A percentile compares a stretch with the other conserved stretches of the same genome.
phyloP scores from a whole-genome alignment of 139 green algal species.

The Chlamydomonas incerta region DNA sequence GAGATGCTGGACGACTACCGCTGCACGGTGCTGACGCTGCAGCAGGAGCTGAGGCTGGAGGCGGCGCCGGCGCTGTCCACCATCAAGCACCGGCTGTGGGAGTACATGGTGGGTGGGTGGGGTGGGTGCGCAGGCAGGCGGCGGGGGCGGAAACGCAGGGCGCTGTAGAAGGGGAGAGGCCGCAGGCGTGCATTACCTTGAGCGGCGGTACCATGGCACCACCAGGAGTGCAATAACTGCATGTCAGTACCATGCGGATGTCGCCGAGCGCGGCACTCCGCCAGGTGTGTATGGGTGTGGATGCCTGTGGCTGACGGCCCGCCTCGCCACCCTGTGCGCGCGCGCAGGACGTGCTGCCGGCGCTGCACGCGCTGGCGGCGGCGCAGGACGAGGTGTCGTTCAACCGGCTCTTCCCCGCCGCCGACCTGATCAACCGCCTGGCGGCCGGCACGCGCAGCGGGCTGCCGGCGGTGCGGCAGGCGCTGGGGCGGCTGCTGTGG shows the following conservation, averaged over 20 bases:
- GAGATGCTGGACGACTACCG: conserved; percentile 90
- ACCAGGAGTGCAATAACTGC: too few species aligned
- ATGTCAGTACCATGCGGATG: too few species aligned
- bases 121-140: too few species aligned
- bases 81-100: conserved; percentile 73
- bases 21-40: conserved; percentile 71
- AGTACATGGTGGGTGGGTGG: conserved; percentile 68
- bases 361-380: conserved; percentile 70
- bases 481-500: conserved; percentile 83
- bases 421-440: conserved; percentile 72
- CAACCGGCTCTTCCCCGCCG: conserved; percentile 42
- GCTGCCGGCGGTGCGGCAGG: conserved; percentile 79
- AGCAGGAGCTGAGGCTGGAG: conserved; percentile 69
- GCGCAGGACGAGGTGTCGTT: background rate
- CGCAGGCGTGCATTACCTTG: too few species aligned
- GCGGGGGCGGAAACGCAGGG: too few species aligned
- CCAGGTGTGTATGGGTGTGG: too few species aligned
- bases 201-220: too few species aligned
- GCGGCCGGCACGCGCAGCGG: conserved; percentile 62
- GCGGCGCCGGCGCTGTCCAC: conserved; percentile 59
- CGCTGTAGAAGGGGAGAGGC: too few species aligned
- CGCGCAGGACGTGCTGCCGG: conserved; percentile 76
- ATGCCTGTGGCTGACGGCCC: too few species aligned
- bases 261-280: too few species aligned
- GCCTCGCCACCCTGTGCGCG: too few species aligned